These are phyloP conservation scores for Pleurotus ostreatus DNA, from an alignment of 768 basidiomycete species.

Conservation along the genomic window DNA sequence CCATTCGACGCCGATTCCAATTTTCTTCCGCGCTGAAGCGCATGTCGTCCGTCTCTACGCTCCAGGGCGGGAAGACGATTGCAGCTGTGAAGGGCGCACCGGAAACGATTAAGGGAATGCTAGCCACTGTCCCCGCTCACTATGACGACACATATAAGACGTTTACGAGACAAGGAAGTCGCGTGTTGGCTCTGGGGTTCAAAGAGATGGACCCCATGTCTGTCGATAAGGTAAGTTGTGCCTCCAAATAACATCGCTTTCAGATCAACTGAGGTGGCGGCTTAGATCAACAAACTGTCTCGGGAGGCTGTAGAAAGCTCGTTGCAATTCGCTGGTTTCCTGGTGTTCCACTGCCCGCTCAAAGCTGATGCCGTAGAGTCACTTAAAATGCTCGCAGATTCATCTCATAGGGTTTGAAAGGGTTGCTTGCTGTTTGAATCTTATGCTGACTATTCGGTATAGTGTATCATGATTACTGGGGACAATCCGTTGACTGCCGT, in stretches of 20 bases:
- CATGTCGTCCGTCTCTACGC: conserved; percentile 85
- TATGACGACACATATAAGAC: conserved; percentile 96
- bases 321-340: conserved; percentile 88
- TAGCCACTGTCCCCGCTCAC: conserved; percentile 60
- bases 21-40: conserved; percentile 97
- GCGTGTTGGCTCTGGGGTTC: conserved; percentile 87
- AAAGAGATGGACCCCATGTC: conserved; percentile 76
- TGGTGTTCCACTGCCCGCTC: conserved; percentile 98
- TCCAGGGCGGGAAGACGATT: conserved; percentile 56
- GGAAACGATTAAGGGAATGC: conserved; percentile 92
- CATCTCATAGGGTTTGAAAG: conserved; percentile 79
- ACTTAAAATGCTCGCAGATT: conserved; percentile 91
- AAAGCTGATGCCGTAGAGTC: conserved; percentile 90
- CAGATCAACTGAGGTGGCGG: not conserved
- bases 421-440: no score
- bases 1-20: conserved; percentile 89
- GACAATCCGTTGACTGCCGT: conserved; percentile 97
- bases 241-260: not conserved
- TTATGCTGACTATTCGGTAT: not conserved
- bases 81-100: conserved; percentile 94
- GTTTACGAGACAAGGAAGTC: conserved; percentile 89
- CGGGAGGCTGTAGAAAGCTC: conserved; percentile 77
- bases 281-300: conserved; percentile 83
- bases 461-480: conserved; percentile 99
- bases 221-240: conserved; percentile 62